Percentiles rank a stretch among this genome's conserved stretches.
phyloP scores from a whole-genome alignment of 2,329 filamentous ascomycete species.

The Phialophora verrucosa region DNA sequence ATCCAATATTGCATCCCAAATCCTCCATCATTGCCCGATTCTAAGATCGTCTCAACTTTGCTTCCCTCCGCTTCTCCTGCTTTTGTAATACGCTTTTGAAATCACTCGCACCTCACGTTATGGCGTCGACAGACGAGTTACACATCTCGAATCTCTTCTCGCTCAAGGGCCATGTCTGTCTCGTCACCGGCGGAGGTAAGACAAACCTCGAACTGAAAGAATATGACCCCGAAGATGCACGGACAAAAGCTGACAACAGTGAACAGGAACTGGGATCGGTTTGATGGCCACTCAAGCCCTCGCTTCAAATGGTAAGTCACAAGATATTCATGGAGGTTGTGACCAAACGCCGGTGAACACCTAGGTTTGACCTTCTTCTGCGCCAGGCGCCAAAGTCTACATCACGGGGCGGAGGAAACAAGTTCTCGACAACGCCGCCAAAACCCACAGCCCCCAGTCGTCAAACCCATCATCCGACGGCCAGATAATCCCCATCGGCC shows the following conservation, averaged over 20 bases:
- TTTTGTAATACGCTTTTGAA: not conserved
- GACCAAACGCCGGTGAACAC: not conserved
- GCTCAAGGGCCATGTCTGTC: slow-evolving; percentile 42
- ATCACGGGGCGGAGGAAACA: slow-evolving; percentile 43
- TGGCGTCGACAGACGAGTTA: slow-evolving; percentile 32
- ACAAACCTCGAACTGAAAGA: slow-evolving; percentile 5
- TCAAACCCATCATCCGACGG: slow-evolving; percentile 46
- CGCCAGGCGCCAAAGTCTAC: slow-evolving; percentile 43
- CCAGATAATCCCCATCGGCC: slow-evolving; percentile 59
- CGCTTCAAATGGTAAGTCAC: slow-evolving; percentile 40
- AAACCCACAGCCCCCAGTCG: slow-evolving; percentile 45
- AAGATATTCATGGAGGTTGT: not conserved
- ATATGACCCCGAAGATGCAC: not conserved
- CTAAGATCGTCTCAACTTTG: not conserved
- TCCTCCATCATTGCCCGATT: not conserved
- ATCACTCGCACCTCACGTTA: not conserved
- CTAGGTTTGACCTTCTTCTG: not conserved
- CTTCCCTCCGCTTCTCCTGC: not conserved
- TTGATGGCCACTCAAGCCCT: slow-evolving; percentile 43
- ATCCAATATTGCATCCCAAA: not conserved
- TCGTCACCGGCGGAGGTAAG: slow-evolving; percentile 43
- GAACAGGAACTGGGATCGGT: slow-evolving; percentile 41
- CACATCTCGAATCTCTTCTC: slow-evolving; percentile 42
- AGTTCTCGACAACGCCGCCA: slow-evolving; percentile 49
- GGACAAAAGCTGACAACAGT: not conserved